Percentiles rank a stretch among this genome's conserved stretches.
Evolutionary conservation across 768 basidiomycete species (phyloP).

Genomic region (Trametes villosa): DNA sequence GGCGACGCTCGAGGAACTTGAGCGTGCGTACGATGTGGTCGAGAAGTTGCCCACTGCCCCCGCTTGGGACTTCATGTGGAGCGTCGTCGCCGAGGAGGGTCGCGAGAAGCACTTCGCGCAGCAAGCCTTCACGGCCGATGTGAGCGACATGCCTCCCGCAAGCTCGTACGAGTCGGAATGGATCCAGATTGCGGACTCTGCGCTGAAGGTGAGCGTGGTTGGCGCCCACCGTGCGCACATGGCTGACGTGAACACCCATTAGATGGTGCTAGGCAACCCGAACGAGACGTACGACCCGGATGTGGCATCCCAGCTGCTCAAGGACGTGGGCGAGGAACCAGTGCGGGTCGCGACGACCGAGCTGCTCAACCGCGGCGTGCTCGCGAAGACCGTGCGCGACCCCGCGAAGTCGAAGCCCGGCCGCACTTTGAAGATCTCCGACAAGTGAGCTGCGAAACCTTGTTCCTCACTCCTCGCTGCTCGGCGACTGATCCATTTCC

Average conservation of each 20-base stretch:
- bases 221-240: not conserved
- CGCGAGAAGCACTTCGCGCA: constrained; percentile 71
- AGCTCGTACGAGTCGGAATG: constrained; percentile 40
- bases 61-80: constrained; percentile 79
- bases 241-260: not conserved
- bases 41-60: constrained; percentile 49
- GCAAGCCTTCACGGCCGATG: constrained; percentile 54
- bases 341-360: constrained; percentile 60
- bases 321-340: constrained; percentile 55
- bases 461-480: not conserved
- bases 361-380: constrained; percentile 63
- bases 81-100: constrained; percentile 68
- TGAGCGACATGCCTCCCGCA: constrained; percentile 42
- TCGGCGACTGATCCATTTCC: not conserved
- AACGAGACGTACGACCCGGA: constrained; percentile 68
- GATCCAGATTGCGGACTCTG: constrained; percentile 63
- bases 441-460: constrained; percentile 47
- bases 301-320: constrained; percentile 60
- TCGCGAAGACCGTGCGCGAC: constrained; percentile 70
- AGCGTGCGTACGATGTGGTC: constrained; percentile 52
- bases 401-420: constrained; percentile 69
- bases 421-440: constrained; percentile 76
- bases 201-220: constrained; percentile 60
- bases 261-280: constrained; percentile 83
- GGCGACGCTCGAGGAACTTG: constrained; percentile 47